Base-by-base conservation (phyloP, 345 rosid species). In the Turritis glabra region DNA sequence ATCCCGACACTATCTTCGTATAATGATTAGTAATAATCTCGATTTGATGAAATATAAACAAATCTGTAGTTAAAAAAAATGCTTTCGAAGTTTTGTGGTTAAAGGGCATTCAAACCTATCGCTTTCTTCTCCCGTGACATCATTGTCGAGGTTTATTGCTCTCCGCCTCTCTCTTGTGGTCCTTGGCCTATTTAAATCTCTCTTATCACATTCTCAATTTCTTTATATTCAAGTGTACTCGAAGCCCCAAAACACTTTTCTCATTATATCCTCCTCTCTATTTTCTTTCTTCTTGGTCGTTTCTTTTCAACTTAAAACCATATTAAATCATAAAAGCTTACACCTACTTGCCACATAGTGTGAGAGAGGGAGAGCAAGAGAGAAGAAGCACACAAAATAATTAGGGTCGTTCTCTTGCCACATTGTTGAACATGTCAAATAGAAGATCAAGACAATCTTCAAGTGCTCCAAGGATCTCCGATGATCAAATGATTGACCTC, bases 401-500 rank as follows among this genome's bases (percentile, higher is more conserved):
- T 19, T 38, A 38, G 68, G 21, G 21, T 30, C 2, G 21, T 58
- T 15, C 41, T 50, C 44, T 68, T 69, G 22, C 75, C 38, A 52
- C 76, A 77, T 64, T 63, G 27, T 44, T 22, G 52, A 54, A 55
- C 11, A 93, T 94, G 98, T 91, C 98, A 54, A 79, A 85, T 82
- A 83, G 98, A 79, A 88, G 97, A 81, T 83, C 96, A 30, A 91
- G 95, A 83, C 95, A 88, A 67, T 60, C 67, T 52, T 69, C 88
- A 11, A 74, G 88, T 33, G 73, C 58, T 73, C 81, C 98, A 2
- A 83, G 97, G 77, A 94, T 94, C 86, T 87, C 78, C 10, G 97
- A 94, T 78, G 95, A 88, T 74, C 98, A 91, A 79, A 94, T 94
- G 86, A 84, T 85, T 27, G 87, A 89, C 40, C 98, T 94, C 14